Evolutionary conservation across 768 basidiomycete genomes (phyloP), one percentile per base, ranked within the genome.

Genomic region (Leccinum subgranulosum): DNA sequence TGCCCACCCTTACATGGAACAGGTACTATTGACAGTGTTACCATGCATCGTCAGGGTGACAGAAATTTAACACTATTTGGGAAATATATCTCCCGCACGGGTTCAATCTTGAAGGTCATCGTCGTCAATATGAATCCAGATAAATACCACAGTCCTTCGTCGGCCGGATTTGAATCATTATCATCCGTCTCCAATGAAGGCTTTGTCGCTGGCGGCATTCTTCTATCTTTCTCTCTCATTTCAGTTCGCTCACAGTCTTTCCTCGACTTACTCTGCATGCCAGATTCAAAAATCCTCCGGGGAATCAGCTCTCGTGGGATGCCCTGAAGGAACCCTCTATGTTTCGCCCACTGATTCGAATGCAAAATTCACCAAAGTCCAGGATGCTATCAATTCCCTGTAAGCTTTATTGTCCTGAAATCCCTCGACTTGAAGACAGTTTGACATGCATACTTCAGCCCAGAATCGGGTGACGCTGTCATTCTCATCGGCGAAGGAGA

Each of bases 331-430:
- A 10, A 87, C 85, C 0, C 69, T 87, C 4, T 86, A 79, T 56
- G 85, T 87, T 21, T 85, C 84, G 1, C 67, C 67, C 31, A 79
- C 67, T 5, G 79, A 86, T 63, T 56, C 66, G 0, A 69, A 69
- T 49, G 79, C 84, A 0, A 56, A 76, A 25, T 86, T 84, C 49
- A 73, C 65, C 15, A 77, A 62, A 25, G 71, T 87, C 3, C 86
- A 88, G 66, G 74, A 77, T 12, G 85, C 86, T 9, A 73, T 88
- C 12, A 29, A 68, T 8, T 83, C 84, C 6, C 71, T 88, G 84
- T 85, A 58, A 58, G 79, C n/a, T n/a, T 19, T 54, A 17, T 33
- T 56, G 29, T 34, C 21, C n/a, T 12, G 15, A 43, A 45, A 36
- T 17, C 17, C 36, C 33, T 36, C 36, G 8, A 39, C 36, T n/a